Base-by-base conservation (phyloP, 116 monocot species). In the Posidonia oceanica region DNA sequence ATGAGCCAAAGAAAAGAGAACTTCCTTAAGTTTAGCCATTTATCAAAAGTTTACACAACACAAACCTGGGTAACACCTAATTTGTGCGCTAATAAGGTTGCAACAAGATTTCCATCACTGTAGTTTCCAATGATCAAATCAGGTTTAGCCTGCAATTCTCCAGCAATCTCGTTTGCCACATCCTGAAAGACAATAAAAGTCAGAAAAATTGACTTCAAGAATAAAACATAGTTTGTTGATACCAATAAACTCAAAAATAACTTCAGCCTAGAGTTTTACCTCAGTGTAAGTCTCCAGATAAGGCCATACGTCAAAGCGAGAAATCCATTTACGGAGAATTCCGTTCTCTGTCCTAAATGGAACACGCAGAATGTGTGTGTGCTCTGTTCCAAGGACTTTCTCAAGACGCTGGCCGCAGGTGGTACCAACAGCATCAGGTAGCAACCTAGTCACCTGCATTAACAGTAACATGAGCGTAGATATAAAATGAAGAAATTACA, bases 101-200 rank as follows among this genome's bases (percentile, higher is more conserved):
- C 93, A 0, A 93, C 93, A 14, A 93, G 72, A 71, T 93, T 93
- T 36, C 93, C 93, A 75, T 93, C 93, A 79, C 93, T 93, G 66
- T 93, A 93, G 76, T 93, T 93, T 58, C 93, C 93, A 77, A 93
- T 88, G 54, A 93, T 88, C 54, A 93, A 74, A 67, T 93, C 93
- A 18, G 93, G 89, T 7, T 73, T 88, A 14, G 82, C 89, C 29
- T 86, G 77, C 73, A 93, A 74, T 69, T 87, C 93, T 14, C 52
- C 63, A 0, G 84, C 86, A 52, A 93, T 69, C 66, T 93, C 93
- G 36, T 71, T 74, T 7, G 93, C 86, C 71, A 89, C 93, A 79
- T 93, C 93, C 93, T 93, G 62, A 16, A 18, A 39, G 20, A 13
- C 65, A 16, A 65, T 4, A 14, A 29, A 37, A 3, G 38, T 40